These are phyloP conservation scores for Alternaria brassicicola DNA, from an alignment of 2,329 filamentous ascomycete species.

Conservation along the genomic window DNA sequence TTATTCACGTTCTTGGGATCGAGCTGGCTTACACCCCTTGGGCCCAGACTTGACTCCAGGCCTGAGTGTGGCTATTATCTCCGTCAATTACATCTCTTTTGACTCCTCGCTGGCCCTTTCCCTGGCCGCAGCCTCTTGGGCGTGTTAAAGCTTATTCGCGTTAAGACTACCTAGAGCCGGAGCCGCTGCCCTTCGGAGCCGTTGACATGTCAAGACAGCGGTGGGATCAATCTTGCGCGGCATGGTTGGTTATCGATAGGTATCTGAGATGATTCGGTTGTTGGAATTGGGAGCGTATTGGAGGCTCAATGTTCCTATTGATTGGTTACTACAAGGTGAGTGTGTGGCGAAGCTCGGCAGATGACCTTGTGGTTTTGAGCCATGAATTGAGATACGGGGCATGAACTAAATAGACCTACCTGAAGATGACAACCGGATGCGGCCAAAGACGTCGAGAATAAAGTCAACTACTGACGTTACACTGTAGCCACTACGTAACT, in stretches of 20 bases:
- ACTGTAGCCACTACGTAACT: background rate
- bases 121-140: background rate
- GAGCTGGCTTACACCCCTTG: background rate
- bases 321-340: background rate
- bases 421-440: background rate
- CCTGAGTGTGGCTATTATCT: background rate
- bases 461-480: conserved; percentile 1
- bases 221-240: background rate
- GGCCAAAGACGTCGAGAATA: conserved; percentile 4
- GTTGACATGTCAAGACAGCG: background rate
- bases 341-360: background rate
- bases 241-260: background rate
- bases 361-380: background rate
- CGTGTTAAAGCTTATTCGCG: background rate
- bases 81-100: background rate
- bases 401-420: conserved; percentile 9
- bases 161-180: background rate
- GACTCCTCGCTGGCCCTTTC: background rate
- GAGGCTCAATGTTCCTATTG: background rate
- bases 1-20: background rate
- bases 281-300: background rate
- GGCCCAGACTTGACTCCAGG: too few species aligned
- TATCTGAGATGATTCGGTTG: background rate
- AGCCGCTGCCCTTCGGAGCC: background rate
- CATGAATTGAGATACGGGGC: background rate